These are phyloP conservation scores for Dissophora ornata DNA, from an alignment of 192 early-diverging fungal genomes.

Conservation along the genomic window DNA sequence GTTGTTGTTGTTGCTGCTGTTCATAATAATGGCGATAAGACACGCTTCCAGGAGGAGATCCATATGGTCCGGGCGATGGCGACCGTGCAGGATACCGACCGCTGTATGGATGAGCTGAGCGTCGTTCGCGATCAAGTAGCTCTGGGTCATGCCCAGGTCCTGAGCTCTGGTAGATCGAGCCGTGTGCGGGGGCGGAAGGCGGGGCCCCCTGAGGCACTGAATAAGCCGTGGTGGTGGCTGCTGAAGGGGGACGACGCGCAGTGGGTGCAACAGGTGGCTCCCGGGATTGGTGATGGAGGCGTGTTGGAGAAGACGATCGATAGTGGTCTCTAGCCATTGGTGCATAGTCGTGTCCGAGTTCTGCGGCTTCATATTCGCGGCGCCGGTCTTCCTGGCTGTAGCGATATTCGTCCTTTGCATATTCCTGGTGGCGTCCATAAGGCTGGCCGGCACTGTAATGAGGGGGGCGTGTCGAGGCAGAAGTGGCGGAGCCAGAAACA, in stretches of 20 bases:
- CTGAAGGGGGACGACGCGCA: conserved; percentile 9
- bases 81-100: conserved; percentile 22
- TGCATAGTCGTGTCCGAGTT: conserved; percentile 26
- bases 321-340: conserved; percentile 31
- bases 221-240: conserved; percentile 7
- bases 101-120: conserved; percentile 13
- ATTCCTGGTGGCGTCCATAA: conserved; percentile 33
- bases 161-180: conserved; percentile 18
- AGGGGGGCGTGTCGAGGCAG: background rate
- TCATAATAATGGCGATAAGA: conserved; percentile 36
- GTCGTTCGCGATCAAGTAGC: conserved; percentile 24
- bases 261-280: background rate
- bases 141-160: conserved; percentile 26
- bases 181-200: background rate
- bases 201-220: conserved; percentile 5
- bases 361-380: conserved; percentile 26
- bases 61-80: conserved; percentile 37
- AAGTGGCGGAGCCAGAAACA: background rate
- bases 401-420: conserved; percentile 32
- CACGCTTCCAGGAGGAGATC: conserved; percentile 28
- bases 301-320: conserved; percentile 25
- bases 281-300: conserved; percentile 7
- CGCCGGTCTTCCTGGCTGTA: conserved; percentile 19
- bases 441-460: conserved; percentile 21
- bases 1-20: conserved; percentile 13